These are phyloP conservation scores for Annulohypoxylon moriforme DNA, from an alignment of 495 filamentous ascomycete species.

Conservation along the genomic window DNA sequence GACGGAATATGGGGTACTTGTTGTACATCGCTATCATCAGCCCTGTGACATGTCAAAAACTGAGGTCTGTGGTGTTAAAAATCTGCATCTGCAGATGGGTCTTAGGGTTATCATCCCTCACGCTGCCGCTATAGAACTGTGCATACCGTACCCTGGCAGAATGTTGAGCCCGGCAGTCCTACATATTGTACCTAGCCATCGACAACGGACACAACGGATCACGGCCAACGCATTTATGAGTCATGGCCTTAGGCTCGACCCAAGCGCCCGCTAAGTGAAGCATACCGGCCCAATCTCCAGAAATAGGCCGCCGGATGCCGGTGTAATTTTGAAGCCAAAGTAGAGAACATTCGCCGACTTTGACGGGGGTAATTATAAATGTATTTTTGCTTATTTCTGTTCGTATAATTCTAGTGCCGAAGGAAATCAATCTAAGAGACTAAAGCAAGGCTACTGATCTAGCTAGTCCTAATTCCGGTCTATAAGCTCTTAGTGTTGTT, in stretches of 20 bases:
- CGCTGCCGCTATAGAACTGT: constrained; percentile 11
- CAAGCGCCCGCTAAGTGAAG: constrained; percentile 15
- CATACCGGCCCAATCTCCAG: constrained; percentile 33
- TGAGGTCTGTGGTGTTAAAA: constrained; percentile 26
- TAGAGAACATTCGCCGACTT: background rate
- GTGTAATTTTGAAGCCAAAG: background rate
- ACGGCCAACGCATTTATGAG: constrained; percentile 39
- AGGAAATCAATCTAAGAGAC: constrained; percentile 3
- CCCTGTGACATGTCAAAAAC: constrained; percentile 34
- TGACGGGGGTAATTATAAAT: background rate
- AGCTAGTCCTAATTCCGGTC: constrained; percentile 15
- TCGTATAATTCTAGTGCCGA: constrained; percentile 4
- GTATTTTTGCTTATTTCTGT: background rate
- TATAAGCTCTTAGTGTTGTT: constrained; percentile 31
- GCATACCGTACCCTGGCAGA: constrained; percentile 20
- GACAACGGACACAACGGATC: constrained; percentile 16
- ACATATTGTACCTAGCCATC: constrained; percentile 12
- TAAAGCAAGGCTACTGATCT: constrained; percentile 17
- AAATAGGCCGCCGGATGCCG: constrained; percentile 6
- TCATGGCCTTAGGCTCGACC: constrained; percentile 34
- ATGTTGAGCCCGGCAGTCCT: background rate
- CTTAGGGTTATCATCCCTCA: constrained; percentile 16
- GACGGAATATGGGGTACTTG: constrained; percentile 34
- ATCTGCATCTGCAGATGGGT: constrained; percentile 16
- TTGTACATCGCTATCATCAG: constrained; percentile 33